Percentiles rank a stretch among this genome's conserved stretches.
phyloP scores from a whole-genome alignment of 257 asterid species.

The Solanum pennellii region DNA sequence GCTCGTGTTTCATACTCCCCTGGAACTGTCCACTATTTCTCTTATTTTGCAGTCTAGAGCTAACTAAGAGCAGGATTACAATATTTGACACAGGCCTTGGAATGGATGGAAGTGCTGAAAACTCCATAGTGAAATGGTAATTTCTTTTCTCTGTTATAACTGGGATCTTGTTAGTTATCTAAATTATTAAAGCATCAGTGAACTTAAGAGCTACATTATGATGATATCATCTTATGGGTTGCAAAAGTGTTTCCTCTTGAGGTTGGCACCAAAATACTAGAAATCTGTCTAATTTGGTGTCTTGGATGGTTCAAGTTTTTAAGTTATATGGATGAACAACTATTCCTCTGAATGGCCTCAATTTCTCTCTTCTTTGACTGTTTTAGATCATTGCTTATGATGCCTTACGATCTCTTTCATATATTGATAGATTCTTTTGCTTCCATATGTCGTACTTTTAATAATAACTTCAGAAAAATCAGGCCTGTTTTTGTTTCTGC shows the following conservation, averaged over 20 bases:
- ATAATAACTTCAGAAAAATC: background rate
- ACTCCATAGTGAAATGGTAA: slow-evolving; percentile 58
- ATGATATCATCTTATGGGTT: background rate
- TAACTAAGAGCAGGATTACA: slow-evolving; percentile 16
- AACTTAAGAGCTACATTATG: background rate
- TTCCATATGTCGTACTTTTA: background rate
- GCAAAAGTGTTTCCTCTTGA: background rate
- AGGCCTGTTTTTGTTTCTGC: background rate
- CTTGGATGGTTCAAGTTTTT: background rate
- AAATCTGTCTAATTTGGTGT: background rate
- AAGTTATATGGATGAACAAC: background rate
- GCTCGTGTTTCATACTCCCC: background rate
- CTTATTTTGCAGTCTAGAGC: slow-evolving; percentile 33
- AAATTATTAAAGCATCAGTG: background rate
- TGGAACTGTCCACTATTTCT: slow-evolving; percentile 5
- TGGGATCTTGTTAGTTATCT: background rate
- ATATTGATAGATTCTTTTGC: background rate
- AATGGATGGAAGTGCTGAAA: slow-evolving; percentile 62
- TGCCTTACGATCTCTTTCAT: background rate
- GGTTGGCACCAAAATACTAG: background rate
- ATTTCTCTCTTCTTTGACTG: background rate
- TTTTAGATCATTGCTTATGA: background rate
- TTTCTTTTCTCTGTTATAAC: background rate
- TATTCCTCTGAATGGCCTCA: background rate
- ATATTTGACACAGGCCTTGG: slow-evolving; percentile 71